Evolutionary conservation across 768 basidiomycete genomes (phyloP).

Genomic region (Termitomyces heimii): DNA sequence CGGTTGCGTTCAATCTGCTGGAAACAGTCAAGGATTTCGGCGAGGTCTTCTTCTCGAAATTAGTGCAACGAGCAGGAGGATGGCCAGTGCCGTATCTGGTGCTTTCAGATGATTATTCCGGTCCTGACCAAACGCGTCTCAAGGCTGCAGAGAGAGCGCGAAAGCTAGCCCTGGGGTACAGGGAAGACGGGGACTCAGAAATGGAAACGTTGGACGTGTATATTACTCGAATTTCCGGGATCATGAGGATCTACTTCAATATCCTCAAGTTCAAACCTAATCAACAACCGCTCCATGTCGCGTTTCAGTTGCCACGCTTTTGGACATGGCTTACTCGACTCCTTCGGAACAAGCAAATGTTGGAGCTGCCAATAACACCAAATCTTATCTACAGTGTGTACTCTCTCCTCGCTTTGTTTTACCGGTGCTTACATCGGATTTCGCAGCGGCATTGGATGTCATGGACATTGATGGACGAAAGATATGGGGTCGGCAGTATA

Average conservation of each 20-base stretch:
- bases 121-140: constrained; percentile 32
- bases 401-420: not conserved
- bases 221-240: constrained; percentile 61
- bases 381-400: constrained; percentile 63
- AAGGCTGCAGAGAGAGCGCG: constrained; percentile 38
- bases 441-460: constrained; percentile 64
- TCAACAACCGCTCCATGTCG: constrained; percentile 35
- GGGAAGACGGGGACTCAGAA: constrained; percentile 32
- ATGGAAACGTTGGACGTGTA: constrained; percentile 60
- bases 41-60: constrained; percentile 75
- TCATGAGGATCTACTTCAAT: constrained; percentile 84
- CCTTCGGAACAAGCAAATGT: constrained; percentile 41
- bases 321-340: constrained; percentile 75
- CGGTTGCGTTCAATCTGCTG: constrained; percentile 68
- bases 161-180: constrained; percentile 54
- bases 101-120: constrained; percentile 40
- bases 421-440: constrained; percentile 8
- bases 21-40: constrained; percentile 52
- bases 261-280: constrained; percentile 46
- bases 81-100: constrained; percentile 76
- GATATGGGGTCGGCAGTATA: constrained; percentile 76
- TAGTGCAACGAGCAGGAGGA: constrained; percentile 83
- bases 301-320: constrained; percentile 57
- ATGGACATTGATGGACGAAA: constrained; percentile 53
- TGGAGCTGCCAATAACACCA: constrained; percentile 56